A percentile compares a stretch with the other conserved stretches of the same genome.
phyloP scores from a whole-genome alignment of 495 filamentous ascomycete species.

The Podospora conica region DNA sequence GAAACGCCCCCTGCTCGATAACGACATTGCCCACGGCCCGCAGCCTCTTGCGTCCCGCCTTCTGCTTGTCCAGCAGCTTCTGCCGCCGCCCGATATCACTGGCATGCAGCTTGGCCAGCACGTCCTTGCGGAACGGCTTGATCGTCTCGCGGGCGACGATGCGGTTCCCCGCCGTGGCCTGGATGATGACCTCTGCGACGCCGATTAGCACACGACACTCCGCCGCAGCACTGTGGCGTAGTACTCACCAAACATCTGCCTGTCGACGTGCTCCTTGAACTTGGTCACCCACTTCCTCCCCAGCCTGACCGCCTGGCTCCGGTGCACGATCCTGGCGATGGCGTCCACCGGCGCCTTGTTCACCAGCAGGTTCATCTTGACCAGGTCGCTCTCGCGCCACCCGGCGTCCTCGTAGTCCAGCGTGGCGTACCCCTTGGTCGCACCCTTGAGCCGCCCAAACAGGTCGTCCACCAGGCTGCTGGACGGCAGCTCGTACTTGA shows the following conservation, averaged over 20 bases:
- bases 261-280: conserved; percentile 93
- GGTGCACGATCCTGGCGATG: conserved; percentile 82
- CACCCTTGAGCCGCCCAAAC: conserved; percentile 92
- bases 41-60: conserved; percentile 87
- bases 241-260: conserved; percentile 72
- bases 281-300: conserved; percentile 87
- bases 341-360: conserved; percentile 91
- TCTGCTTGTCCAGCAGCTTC: conserved; percentile 94
- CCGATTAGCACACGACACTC: not conserved
- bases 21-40: conserved; percentile 68
- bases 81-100: conserved; percentile 73
- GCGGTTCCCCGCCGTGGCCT: conserved; percentile 76
- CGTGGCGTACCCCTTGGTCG: conserved; percentile 67
- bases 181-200: conserved; percentile 73
- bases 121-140: conserved; percentile 94
- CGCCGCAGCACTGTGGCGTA: not conserved
- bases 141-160: conserved; percentile 91
- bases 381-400: conserved; percentile 71
- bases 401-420: conserved; percentile 94
- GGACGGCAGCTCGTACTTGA: conserved; percentile 86
- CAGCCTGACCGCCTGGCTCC: conserved; percentile 65
- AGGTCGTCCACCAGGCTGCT: conserved; percentile 91
- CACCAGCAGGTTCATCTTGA: conserved; percentile 88
- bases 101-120: conserved; percentile 88
- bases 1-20: conserved; percentile 92